Conservation (phyloP, 73 alveolate genomes). For the Stentor roeselii region DNA sequence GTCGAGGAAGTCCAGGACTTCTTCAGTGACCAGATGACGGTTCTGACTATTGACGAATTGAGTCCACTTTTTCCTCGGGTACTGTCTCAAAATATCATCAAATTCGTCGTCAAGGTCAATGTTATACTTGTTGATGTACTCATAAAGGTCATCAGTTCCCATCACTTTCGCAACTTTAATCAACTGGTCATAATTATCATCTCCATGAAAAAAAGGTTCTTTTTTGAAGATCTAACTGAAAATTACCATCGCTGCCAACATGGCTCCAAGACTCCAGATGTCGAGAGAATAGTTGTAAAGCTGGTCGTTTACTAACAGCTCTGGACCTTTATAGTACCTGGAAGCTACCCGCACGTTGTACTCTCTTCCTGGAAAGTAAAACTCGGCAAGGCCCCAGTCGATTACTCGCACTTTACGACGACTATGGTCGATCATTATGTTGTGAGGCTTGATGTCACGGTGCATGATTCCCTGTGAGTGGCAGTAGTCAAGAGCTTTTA, state of each 20-base stretch:
- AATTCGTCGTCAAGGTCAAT: conserved; percentile 49
- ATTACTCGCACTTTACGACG: conserved; percentile 79
- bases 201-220: conserved; percentile 98
- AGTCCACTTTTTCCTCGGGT: conserved; percentile 67
- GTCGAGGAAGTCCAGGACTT: conserved; percentile 93
- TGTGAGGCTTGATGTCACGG: conserved; percentile 97
- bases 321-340: conserved; percentile 93
- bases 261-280: conserved; percentile 92
- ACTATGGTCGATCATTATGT: conserved; percentile 92
- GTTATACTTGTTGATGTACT: conserved; percentile 68
- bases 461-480: conserved; percentile 96
- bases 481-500: conserved; percentile 77
- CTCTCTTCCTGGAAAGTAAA: conserved; percentile 90
- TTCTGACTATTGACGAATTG: conserved; percentile 83
- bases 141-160: conserved; percentile 80
- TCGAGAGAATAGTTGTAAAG: conserved; percentile 88
- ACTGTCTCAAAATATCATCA: conserved; percentile 46
- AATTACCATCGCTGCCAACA: conserved; percentile 75
- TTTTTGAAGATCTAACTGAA: conserved; percentile 78
- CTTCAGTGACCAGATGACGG: conserved; percentile 81
- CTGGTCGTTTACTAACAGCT: conserved; percentile 77
- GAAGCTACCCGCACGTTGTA: conserved; percentile 96
- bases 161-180: conserved; percentile 93
- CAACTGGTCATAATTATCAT: conserved; percentile 95
- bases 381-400: conserved; percentile 99